phyloP scores from a whole-genome alignment of 176 grass and related monocot genomes.

The Carex cristatella region DNA sequence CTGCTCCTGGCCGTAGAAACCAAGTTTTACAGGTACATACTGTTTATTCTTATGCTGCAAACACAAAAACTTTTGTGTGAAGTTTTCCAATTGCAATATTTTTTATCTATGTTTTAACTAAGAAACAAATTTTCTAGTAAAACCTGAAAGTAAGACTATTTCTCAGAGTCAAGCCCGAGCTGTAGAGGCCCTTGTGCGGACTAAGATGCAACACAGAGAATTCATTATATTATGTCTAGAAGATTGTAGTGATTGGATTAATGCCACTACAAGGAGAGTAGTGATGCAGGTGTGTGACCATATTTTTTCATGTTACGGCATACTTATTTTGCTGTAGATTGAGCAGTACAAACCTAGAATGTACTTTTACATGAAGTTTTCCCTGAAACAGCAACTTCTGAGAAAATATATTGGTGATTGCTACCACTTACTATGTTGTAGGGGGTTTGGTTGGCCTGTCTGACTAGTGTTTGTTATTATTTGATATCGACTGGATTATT shows the following conservation, averaged over 20 bases:
- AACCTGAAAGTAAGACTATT: constrained; percentile 20
- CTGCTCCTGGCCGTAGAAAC: constrained; percentile 82
- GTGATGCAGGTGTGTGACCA: constrained; percentile 61
- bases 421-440: background rate
- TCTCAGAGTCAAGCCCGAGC: constrained; percentile 82
- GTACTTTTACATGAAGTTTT: background rate
- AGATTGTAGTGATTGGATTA: constrained; percentile 97
- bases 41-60: background rate
- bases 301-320: background rate
- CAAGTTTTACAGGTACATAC: constrained; percentile 63
- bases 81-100: background rate
- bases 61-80: background rate
- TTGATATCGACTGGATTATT: background rate
- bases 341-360: background rate
- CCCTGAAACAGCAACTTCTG: background rate
- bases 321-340: background rate
- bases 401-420: background rate
- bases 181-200: constrained; percentile 72
- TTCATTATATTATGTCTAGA: constrained; percentile 91
- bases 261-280: constrained; percentile 82
- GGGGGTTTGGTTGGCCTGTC: background rate
- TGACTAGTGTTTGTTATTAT: background rate
- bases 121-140: background rate
- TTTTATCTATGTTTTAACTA: background rate
- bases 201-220: constrained; percentile 81